Evolutionary conservation across 2,329 filamentous ascomycete genomes (phyloP), one percentile per base, ranked within the genome.

Genomic region (Cladobotryum protrusum): DNA sequence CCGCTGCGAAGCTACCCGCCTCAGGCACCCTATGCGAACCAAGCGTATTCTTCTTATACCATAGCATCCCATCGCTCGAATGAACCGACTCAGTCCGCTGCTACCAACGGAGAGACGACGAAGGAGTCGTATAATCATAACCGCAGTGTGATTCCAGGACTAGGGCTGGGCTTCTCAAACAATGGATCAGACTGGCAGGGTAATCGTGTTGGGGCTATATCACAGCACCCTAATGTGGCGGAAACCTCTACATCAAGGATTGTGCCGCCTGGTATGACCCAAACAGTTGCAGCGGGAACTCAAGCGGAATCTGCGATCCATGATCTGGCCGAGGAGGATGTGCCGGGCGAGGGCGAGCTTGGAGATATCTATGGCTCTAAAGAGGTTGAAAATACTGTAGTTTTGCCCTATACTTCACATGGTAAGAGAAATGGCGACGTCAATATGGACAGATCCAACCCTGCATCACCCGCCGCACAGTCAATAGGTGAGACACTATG

Each of bases 341-440:
- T n/a, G n/a, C n/a, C n/a, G n/a, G 87, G 82, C 55, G 88, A 92
- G 58, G 79, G 75, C 15, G 82, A 85, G 57, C 74, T 77, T 44
- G 77, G 82, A 45, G 77, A 82, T 57, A 59, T 76, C 2, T 81
- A 82, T 53, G 76, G 79, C 44, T 72, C 75, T 9, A 51, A 47
- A 13, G 55, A 56, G 14, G 45, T 48, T 33, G 50, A 45, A 40
- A 24, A 12, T 37, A 24, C 41, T 12, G 33, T 36, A 29, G 39
- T 18, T 12, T 7, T 36, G n/a, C 19, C 49, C 9, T 15, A 45
- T 24, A 13, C 34, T 11, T 40, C 43, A 18, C 19, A 37, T 32
- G 19, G 33, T 32, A 15, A 39, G 19, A 19, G 40, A 7, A 15
- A 34, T 15, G 35, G 34, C 17, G 24, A 32, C 39, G 19, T 39